Percentiles rank a stretch among this genome's conserved stretches.
phyloP scores from a whole-genome alignment of 164 flowering plant genomes.

The Buxus sempervirens region DNA sequence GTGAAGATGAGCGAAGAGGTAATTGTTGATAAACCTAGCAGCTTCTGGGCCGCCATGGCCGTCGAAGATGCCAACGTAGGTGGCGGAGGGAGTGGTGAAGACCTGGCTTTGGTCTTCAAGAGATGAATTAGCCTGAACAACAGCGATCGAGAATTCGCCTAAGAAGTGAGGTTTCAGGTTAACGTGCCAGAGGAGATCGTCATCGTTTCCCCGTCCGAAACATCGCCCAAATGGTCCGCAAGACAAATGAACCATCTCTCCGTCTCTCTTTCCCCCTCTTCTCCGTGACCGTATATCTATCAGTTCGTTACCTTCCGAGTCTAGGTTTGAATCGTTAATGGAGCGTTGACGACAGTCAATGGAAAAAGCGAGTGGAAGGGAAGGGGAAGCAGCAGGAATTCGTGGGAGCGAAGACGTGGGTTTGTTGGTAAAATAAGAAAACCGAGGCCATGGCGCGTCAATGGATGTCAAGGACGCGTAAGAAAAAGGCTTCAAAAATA shows the following conservation, averaged over 20 bases:
- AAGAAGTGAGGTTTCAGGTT: conserved; percentile 48
- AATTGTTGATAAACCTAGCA: conserved; percentile 47
- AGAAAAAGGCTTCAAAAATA: too few relatives aligned
- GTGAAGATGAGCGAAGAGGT: conserved; percentile 37
- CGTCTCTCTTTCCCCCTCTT: background rate
- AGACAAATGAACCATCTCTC: conserved; percentile 21
- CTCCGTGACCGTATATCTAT: too few relatives aligned
- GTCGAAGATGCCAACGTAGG: conserved; percentile 58
- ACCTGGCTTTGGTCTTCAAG: conserved; percentile 63
- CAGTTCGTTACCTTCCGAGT: too few relatives aligned
- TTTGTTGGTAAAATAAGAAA: background rate
- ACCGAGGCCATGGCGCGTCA: conserved; percentile 22
- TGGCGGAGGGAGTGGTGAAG: conserved; percentile 43
- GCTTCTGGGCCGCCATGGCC: conserved; percentile 73
- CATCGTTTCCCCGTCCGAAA: conserved; percentile 29
- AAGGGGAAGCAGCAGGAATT: background rate
- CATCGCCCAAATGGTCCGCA: conserved; percentile 29
- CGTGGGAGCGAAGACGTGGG: background rate
- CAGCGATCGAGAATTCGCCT: conserved; percentile 64
- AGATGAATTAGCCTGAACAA: conserved; percentile 51
- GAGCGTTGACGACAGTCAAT: too few relatives aligned
- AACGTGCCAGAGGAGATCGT: conserved; percentile 45
- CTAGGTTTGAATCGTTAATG: too few relatives aligned
- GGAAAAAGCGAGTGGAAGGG: background rate
- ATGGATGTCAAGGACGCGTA: background rate